A percentile compares a stretch with the other conserved stretches of the same genome.
Evolutionary conservation across 148 eudicot species (phyloP).

Genomic region (Beta vulgaris): DNA sequence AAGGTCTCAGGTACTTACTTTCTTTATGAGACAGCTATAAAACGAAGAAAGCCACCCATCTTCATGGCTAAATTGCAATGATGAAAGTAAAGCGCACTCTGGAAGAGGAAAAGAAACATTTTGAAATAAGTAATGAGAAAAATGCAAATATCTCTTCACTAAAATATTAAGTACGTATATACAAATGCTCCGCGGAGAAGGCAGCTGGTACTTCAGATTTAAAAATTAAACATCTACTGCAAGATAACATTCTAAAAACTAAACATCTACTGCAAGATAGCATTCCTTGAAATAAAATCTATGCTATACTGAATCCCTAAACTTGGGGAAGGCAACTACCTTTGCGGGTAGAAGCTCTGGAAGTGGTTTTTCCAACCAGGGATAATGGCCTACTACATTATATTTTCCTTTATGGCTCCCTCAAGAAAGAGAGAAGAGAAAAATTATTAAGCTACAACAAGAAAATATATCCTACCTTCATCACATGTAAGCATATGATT

Average conservation of each 20-base stretch:
- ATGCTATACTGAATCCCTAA: not conserved
- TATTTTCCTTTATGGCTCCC: not conserved
- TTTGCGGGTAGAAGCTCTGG: not conserved
- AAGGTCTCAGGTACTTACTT: conserved; percentile 47
- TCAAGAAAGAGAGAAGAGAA: not conserved
- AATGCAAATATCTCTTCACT: not conserved
- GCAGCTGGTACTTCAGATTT: not conserved
- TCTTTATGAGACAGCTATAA: conserved; percentile 82
- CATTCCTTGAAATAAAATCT: not conserved
- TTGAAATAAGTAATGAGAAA: not conserved
- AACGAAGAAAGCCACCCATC: conserved; percentile 91
- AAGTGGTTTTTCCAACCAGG: not conserved
- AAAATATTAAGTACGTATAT: not conserved
- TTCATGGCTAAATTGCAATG: conserved; percentile 70
- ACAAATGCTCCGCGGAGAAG: not conserved
- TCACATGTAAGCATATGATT: conserved; percentile 94
- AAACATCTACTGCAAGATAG: not conserved
- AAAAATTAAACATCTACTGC: no score
- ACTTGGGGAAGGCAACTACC: not conserved
- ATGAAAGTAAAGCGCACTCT: conserved; percentile 68
- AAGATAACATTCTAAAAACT: no score
- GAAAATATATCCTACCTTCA: conserved; percentile 57
- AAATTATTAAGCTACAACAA: not conserved
- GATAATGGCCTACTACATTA: not conserved
- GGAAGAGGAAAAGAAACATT: conserved; percentile 27